Conservation (phyloP, 768 basidiomycete species). For the Kwoniella botswanensis region DNA sequence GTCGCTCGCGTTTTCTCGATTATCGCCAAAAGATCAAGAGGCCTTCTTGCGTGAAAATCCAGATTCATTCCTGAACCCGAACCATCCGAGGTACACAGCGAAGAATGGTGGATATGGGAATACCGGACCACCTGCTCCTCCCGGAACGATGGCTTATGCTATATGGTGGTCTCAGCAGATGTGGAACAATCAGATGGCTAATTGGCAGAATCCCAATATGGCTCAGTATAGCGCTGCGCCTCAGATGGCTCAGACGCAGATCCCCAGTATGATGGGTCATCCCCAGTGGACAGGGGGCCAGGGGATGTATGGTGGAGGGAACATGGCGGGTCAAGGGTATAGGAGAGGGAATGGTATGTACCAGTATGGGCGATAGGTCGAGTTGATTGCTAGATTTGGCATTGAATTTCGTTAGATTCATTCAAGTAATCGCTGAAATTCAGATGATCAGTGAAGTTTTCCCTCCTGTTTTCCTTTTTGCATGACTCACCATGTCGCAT, state of each 20-base stretch:
- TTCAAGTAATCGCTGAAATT: too few relatives aligned
- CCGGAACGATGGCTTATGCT: conserved; percentile 31
- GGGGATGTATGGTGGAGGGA: background rate
- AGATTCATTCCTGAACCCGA: conserved; percentile 39
- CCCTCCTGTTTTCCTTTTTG: too few relatives aligned
- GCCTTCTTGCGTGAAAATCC: conserved; percentile 50
- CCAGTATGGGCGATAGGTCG: background rate
- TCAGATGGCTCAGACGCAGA: conserved; percentile 8
- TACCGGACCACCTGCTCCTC: conserved; percentile 25
- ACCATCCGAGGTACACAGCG: conserved; percentile 20
- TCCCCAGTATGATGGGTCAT: background rate
- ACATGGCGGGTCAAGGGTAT: background rate
- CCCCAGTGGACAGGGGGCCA: background rate
- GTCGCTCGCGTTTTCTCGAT: conserved; percentile 46
- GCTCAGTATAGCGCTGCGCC: conserved; percentile 14
- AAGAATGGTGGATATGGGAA: background rate
- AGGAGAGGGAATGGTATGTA: background rate
- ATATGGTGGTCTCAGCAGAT: conserved; percentile 36
- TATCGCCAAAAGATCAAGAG: conserved; percentile 46
- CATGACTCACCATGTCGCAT: too few relatives aligned
- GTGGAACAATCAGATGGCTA: conserved; percentile 22
- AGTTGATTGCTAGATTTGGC: background rate
- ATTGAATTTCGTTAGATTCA: too few relatives aligned
- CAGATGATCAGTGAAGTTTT: too few relatives aligned
- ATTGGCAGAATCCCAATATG: background rate